Percentiles rank a stretch among this genome's conserved stretches.
Evolutionary conservation across 768 basidiomycete genomes (phyloP).

Genomic region (Rhodotorula paludigena): DNA sequence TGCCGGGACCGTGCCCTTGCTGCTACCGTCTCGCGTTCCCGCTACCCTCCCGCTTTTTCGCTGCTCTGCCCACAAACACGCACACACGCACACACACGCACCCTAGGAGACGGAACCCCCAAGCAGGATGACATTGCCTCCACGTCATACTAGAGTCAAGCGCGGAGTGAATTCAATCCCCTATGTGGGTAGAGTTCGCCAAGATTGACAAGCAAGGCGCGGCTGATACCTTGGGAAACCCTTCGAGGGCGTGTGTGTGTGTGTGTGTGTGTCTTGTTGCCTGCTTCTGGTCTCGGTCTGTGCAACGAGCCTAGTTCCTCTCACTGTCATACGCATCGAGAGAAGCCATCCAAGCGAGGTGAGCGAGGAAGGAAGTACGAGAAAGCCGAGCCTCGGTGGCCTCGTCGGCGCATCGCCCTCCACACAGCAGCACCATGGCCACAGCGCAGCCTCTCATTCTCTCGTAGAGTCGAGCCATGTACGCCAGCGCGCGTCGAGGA

Average conservation of each 20-base stretch:
- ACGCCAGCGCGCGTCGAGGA: too few relatives aligned
- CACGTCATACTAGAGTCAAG: constrained; percentile 36
- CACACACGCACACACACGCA: background rate
- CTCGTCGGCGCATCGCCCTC: too few relatives aligned
- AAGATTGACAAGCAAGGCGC: constrained; percentile 20
- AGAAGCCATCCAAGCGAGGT: too few relatives aligned
- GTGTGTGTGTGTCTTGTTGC: background rate
- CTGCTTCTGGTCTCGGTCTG: background rate
- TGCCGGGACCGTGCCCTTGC: background rate
- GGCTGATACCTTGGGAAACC: background rate
- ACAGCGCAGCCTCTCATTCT: too few relatives aligned
- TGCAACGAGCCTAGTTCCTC: too few relatives aligned
- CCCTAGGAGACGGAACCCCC: background rate
- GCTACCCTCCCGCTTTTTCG: background rate
- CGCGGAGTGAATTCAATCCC: constrained; percentile 27
- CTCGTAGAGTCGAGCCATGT: too few relatives aligned
- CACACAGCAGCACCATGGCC: too few relatives aligned
- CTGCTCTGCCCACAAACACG: background rate
- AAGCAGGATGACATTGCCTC: constrained; percentile 29
- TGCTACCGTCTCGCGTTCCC: background rate
- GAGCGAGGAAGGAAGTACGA: too few relatives aligned
- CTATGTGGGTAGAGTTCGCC: constrained; percentile 27
- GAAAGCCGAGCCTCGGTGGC: too few relatives aligned
- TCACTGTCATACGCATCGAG: too few relatives aligned
- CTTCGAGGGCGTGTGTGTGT: background rate